Evolutionary conservation across 495 filamentous ascomycete species (phyloP).

Genomic region (Neurospora sp.): DNA sequence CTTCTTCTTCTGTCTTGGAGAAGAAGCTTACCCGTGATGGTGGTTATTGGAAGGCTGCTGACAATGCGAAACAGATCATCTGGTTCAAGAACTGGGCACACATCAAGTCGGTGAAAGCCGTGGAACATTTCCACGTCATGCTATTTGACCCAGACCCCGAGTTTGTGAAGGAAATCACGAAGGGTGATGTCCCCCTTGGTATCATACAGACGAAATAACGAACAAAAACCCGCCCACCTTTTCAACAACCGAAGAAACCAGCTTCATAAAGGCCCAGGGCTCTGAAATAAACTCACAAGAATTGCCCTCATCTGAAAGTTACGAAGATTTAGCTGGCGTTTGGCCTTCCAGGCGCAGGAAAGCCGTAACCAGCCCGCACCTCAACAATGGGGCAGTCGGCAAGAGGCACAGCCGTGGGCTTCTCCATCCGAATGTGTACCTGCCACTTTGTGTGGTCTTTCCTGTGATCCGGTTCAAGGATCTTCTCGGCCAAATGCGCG

Average conservation of each 20-base stretch:
- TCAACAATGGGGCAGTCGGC: constrained; percentile 49
- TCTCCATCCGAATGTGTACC: constrained; percentile 43
- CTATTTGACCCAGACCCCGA: constrained; percentile 59
- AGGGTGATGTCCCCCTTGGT: constrained; percentile 58
- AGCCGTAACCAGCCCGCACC: constrained; percentile 21
- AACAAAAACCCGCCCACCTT: background rate
- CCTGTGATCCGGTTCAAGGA: constrained; percentile 15
- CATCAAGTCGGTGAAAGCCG: constrained; percentile 70
- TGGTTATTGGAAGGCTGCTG: background rate
- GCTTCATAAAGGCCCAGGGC: background rate
- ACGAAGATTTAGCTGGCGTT: background rate
- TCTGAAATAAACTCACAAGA: background rate
- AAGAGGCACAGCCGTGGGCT: constrained; percentile 47
- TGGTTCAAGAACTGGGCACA: constrained; percentile 89
- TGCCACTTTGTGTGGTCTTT: constrained; percentile 24
- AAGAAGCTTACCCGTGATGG: background rate
- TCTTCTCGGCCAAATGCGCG: constrained; percentile 29
- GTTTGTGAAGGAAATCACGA: constrained; percentile 62
- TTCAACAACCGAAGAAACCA: background rate
- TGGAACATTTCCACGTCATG: constrained; percentile 97
- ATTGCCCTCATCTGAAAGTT: background rate
- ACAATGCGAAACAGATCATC: constrained; percentile 41
- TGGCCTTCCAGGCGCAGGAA: background rate
- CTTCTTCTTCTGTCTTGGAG: background rate
- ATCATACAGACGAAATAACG: constrained; percentile 6